phyloP scores from a whole-genome alignment of 306 rosid species.

The Rosa chinensis region DNA sequence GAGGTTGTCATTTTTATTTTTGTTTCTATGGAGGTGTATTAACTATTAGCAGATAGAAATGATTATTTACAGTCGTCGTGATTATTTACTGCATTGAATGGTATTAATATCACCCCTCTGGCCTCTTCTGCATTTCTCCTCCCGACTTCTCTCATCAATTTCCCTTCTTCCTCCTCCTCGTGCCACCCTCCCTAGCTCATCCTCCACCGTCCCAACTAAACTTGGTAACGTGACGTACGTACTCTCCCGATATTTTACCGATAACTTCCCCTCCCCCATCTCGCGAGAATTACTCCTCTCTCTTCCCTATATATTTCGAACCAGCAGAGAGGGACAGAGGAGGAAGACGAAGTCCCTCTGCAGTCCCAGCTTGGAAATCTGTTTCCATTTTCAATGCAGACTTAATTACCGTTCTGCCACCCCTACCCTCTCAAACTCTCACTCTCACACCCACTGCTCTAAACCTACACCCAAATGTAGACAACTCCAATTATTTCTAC shows the following conservation, averaged over 20 bases:
- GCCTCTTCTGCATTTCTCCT: background rate
- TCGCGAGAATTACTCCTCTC: background rate
- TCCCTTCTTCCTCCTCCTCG: background rate
- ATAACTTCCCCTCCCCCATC: background rate
- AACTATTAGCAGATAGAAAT: background rate
- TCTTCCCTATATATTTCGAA: background rate
- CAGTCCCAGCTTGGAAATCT: background rate
- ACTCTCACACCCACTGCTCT: conserved; percentile 2
- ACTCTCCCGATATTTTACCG: background rate
- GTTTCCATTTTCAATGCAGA: background rate
- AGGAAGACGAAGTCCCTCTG: conserved; percentile 1
- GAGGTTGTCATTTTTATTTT: background rate
- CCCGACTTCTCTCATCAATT: background rate
- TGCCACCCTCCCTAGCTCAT: background rate
- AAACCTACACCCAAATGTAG: background rate
- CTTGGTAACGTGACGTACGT: background rate
- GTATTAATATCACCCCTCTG: background rate
- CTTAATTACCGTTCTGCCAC: conserved; percentile 11
- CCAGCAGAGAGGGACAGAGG: background rate
- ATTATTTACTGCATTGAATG: conserved; percentile 5
- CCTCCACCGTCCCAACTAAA: background rate
- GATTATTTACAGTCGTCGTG: background rate
- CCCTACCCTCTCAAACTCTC: background rate
- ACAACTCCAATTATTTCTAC: background rate
- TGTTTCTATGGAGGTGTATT: background rate